These are phyloP conservation scores for Hippophae rhamnoides DNA, from an alignment of 306 rosid genomes.

Conservation along the genomic window DNA sequence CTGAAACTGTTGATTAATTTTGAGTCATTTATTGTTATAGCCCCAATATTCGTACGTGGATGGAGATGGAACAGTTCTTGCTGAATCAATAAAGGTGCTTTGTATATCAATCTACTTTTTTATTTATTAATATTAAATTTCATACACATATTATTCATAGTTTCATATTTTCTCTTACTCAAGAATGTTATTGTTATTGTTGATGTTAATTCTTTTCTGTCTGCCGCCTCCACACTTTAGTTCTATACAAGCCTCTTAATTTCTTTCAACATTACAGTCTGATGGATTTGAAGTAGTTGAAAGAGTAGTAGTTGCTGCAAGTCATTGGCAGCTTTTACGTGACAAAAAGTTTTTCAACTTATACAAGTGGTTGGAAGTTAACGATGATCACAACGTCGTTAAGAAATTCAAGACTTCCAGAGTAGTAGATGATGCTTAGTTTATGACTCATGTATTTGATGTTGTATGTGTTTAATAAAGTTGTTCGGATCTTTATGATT, in stretches of 20 bases:
- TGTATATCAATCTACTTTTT: conserved; percentile 1
- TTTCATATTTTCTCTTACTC: too few species aligned
- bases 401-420: conserved; percentile 46
- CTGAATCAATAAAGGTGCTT: conserved; percentile 76
- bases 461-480: too few species aligned
- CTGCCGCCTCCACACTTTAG: too few species aligned
- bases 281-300: conserved; percentile 69
- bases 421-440: conserved; percentile 42
- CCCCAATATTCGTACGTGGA: conserved; percentile 74
- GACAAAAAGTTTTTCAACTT: conserved; percentile 40
- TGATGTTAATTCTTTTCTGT: too few species aligned
- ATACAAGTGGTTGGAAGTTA: conserved; percentile 69
- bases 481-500: too few species aligned
- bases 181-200: neutral
- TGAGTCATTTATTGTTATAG: conserved; percentile 31
- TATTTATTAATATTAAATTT: too few species aligned
- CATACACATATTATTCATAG: too few species aligned
- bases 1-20: neutral
- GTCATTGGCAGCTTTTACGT: conserved; percentile 50
- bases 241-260: neutral
- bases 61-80: conserved; percentile 91
- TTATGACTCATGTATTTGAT: too few species aligned
- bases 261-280: conserved; percentile 40
- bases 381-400: conserved; percentile 18
- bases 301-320: conserved; percentile 56